Percentiles rank a stretch among this genome's conserved stretches.
These are phyloP conservation scores for Rhizopus delemar DNA, from an alignment of 371 early-diverging fungal genomes.

Conservation along the genomic window DNA sequence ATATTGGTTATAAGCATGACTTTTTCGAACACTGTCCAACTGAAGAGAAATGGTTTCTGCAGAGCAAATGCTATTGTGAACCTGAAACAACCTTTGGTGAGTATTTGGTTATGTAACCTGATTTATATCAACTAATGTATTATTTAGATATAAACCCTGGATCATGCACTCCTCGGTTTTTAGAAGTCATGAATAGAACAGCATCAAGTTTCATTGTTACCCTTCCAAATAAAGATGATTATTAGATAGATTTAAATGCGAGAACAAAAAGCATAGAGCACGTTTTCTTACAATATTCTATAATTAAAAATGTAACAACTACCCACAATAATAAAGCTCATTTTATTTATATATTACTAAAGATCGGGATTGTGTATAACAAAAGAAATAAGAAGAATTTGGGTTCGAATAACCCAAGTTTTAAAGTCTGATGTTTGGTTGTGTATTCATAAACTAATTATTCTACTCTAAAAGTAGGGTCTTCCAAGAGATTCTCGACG, in stretches of 20 bases:
- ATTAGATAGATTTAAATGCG: neutral
- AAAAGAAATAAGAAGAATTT: too few species aligned
- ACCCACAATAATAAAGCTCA: too few species aligned
- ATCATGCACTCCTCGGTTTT: conserved; percentile 29
- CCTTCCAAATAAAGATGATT: conserved; percentile 18
- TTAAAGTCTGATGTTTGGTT: too few species aligned
- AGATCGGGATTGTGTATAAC: too few species aligned
- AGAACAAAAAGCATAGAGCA: too few species aligned
- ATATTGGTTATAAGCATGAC: conserved; percentile 79
- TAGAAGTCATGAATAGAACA: conserved; percentile 28
- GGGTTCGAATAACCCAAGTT: too few species aligned
- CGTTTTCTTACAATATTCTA: too few species aligned
- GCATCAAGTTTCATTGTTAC: conserved; percentile 29
- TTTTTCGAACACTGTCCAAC: conserved; percentile 70
- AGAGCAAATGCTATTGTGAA: conserved; percentile 60
- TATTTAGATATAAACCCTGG: conserved; percentile 24
- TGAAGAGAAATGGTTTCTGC: conserved; percentile 39
- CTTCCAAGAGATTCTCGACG: too few species aligned
- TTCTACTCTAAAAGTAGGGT: too few species aligned
- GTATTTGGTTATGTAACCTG: neutral
- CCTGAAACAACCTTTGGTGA: conserved; percentile 42
- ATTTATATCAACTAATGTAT: neutral
- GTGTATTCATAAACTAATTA: too few species aligned
- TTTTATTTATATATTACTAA: too few species aligned
- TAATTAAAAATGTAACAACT: too few species aligned